Base-by-base conservation (phyloP, 495 filamentous ascomycete species). In the Cryomyces minteri region DNA sequence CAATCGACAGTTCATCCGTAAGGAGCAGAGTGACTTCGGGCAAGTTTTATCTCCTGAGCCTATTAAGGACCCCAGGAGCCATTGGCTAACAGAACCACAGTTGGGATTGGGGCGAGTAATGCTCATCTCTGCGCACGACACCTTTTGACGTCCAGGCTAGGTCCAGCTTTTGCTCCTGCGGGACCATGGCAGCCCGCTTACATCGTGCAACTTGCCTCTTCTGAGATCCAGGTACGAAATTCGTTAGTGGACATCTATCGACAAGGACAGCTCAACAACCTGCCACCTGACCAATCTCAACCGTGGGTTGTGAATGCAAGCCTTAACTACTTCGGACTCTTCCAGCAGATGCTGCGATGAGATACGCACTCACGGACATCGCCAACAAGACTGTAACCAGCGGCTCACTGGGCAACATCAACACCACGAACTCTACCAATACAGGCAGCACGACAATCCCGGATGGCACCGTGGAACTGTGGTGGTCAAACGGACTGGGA, bases 301-400 rank as follows among this genome's bases (percentile, higher is more conserved):
- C 70, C 75, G 4, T 84, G 79, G 79, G 66, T 82, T 12, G 62
- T 82, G 6, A 82, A 82, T 54, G 77, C 76, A 0, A 82, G 79
- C 48, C 56, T 84, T 25, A 79, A 82, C 54, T 71, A 70, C 43
- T 38, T 82, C 4, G 76, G 4, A 57, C 44, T 11, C 55, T 79
- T 5, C 76, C 76, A 0, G 39, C 46, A 0, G 59, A 61, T 4
- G 60, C 71, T 2, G 63, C 53, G 0, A 58, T 82, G 59, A 64
- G 43, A 1, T 74, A 76, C 54, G 64, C 64, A n/a, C 65, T 82
- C 43, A 59, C 55, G 31, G 72, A 81, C 48, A 46, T 62, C 8
- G 62, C 60, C 0, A 68, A 70, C 6, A 9, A 38, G 34, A 38
- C 34, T 9, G 34, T 38, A 2, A 59, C 64, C 5, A 68, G 58